A percentile compares a stretch with the other conserved stretches of the same genome.
Conservation (phyloP, 371 early-diverging fungal genomes). For the Mucor piriformis region DNA sequence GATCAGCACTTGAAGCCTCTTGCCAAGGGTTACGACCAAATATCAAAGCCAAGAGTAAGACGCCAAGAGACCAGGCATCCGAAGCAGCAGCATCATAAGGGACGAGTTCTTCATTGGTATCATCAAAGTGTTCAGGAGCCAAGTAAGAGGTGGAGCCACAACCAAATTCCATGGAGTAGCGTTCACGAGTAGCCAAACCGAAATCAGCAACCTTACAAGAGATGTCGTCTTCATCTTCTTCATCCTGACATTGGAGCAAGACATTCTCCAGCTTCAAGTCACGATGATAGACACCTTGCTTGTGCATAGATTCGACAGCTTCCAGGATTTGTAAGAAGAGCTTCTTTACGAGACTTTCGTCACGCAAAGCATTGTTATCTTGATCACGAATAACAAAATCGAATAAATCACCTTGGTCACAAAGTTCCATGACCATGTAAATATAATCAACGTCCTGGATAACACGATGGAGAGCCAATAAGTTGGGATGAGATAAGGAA, state of each 20-base stretch:
- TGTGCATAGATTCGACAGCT: conserved; percentile 60
- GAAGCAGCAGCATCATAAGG: conserved; percentile 68
- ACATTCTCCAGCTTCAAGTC: conserved; percentile 85
- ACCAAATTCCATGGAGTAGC: conserved; percentile 73
- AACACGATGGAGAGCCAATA: conserved; percentile 62
- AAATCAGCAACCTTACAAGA: conserved; percentile 83
- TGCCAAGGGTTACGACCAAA: conserved; percentile 86
- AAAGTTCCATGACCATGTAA: conserved; percentile 68
- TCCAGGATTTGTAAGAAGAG: conserved; percentile 59
- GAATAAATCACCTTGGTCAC: conserved; percentile 67
- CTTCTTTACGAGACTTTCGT: conserved; percentile 43
- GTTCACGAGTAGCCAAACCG: conserved; percentile 79
- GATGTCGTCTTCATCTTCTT: conserved; percentile 41
- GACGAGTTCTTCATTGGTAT: conserved; percentile 26
- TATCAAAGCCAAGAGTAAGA: conserved; percentile 73
- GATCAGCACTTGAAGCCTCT: conserved; percentile 57
- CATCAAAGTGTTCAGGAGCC: conserved; percentile 69
- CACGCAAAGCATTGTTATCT: conserved; percentile 35
- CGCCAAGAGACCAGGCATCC: conserved; percentile 80
- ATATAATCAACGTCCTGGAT: conserved; percentile 55
- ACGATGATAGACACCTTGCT: conserved; percentile 67
- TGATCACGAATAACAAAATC: conserved; percentile 57
- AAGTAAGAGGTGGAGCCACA: conserved; percentile 77
- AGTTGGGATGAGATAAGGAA: conserved; percentile 65
- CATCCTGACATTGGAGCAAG: conserved; percentile 46